Evolutionary conservation across 371 early-diverging fungal species (phyloP), one percentile per base, ranked within the genome.

Genomic region (Mortierella polycephala): DNA sequence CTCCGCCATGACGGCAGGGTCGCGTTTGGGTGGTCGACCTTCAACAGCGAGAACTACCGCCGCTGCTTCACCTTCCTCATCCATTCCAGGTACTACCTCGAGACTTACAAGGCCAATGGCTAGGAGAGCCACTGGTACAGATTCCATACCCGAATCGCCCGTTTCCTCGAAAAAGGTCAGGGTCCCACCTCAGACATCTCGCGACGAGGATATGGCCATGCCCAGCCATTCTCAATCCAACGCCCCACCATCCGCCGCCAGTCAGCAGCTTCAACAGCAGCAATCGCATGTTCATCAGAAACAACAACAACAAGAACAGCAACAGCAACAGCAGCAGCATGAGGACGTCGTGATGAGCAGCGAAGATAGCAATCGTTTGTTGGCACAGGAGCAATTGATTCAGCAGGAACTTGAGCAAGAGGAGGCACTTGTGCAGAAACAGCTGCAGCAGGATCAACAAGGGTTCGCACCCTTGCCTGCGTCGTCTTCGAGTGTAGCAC

Each of bases 401-500:
- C 63, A 63, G n/a, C 60, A 63, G 54, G 64, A 74, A 40, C 74
- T 75, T 20, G 75, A 75, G 55, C 55, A 62, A 23, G 75, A 75
- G 21, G 75, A 75, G 18, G 75, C 59, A 2, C 67, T 75, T 21
- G 71, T 67, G 9, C 62, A 66, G 45, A 42, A 49, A 12, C 67
- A 67, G 20, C 67, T 63, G 8, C 71, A 66, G 44, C 66, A 62
- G 39, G 64, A 67, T 16, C 67, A 67, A 13, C 81, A 73, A 51
- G 67, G 69, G 18, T 71, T 73, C n/a, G 64, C 83, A 2, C 81
- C 75, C 7, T 56, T 62, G 13, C 51, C 77, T 23, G 84, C 83
- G 41, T 83, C 84, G 8, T 65, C 74, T 11, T 56, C 83, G 20
- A 84, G 76, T 39, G 71, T 63, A 8, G 60, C 63, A 55, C 44